These are phyloP conservation scores for Corinectria fuckeliana DNA, from an alignment of 2,329 filamentous ascomycete species.

Conservation along the genomic window DNA sequence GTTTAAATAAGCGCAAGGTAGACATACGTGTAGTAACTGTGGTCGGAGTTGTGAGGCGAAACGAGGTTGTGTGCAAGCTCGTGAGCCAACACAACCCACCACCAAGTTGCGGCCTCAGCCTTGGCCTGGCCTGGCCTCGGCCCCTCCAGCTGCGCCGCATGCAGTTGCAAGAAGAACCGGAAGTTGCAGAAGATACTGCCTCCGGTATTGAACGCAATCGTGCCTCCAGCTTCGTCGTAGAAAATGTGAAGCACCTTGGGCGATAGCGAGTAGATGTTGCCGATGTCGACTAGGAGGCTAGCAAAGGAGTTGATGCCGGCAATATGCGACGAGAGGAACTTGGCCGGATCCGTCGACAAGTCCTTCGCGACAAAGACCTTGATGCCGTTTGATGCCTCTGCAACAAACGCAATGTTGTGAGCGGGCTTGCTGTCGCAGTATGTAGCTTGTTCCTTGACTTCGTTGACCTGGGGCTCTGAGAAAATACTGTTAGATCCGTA, in stretches of 20 bases:
- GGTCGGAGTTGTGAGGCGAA: slow-evolving; percentile 74
- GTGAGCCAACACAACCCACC: slow-evolving; percentile 96
- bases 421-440: slow-evolving; percentile 84
- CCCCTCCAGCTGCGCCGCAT: slow-evolving; percentile 58
- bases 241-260: slow-evolving; percentile 81
- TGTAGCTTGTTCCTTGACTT: slow-evolving; percentile 80
- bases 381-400: slow-evolving; percentile 73
- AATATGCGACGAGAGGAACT: slow-evolving; percentile 68
- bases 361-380: slow-evolving; percentile 73
- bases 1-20: neutral
- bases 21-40: slow-evolving; percentile 80
- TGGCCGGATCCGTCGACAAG: slow-evolving; percentile 51
- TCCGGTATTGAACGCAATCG: slow-evolving; percentile 89
- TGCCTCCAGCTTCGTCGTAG: slow-evolving; percentile 78
- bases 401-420: slow-evolving; percentile 74
- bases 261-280: slow-evolving; percentile 74
- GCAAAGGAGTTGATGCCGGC: slow-evolving; percentile 73
- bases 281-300: slow-evolving; percentile 70
- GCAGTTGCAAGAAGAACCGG: slow-evolving; percentile 82
- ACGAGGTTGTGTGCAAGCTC: slow-evolving; percentile 96
- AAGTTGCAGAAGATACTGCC: slow-evolving; percentile 95
- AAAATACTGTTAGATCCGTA: slow-evolving; percentile 79
- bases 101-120: slow-evolving; percentile 79
- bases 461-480: slow-evolving; percentile 71
- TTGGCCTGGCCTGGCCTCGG: slow-evolving; percentile 51